Percentiles rank a stretch among this genome's conserved stretches.
These are phyloP conservation scores for Boletus semigastroideus DNA, from an alignment of 1,284 basidiomycete species.

Conservation along the genomic window DNA sequence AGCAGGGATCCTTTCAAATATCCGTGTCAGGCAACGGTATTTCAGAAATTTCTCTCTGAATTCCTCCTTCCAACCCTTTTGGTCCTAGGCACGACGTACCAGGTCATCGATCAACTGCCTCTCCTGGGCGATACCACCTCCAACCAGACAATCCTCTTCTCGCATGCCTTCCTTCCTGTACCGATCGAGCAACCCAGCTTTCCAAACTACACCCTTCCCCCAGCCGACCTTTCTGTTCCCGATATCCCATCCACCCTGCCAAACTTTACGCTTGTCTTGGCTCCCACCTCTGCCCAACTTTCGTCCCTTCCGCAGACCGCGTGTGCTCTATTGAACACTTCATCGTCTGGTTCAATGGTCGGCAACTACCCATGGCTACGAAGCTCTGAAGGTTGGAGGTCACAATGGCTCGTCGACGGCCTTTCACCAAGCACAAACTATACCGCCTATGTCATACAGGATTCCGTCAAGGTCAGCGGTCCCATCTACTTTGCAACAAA, in stretches of 20 bases:
- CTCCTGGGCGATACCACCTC: conserved; percentile 77
- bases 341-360: conserved; percentile 36
- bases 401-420: conserved; percentile 61
- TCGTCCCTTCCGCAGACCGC: conserved; percentile 55
- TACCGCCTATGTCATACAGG: conserved; percentile 60
- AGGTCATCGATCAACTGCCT: conserved; percentile 45
- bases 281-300: conserved; percentile 43
- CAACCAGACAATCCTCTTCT: conserved; percentile 76
- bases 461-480: conserved; percentile 52
- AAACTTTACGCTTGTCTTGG: conserved; percentile 57
- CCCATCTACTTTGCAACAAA: conserved; percentile 72
- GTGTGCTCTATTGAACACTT: conserved; percentile 48
- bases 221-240: conserved; percentile 53
- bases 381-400: conserved; percentile 58
- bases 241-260: conserved; percentile 39
- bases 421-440: conserved; percentile 68
- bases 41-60: conserved; percentile 11
- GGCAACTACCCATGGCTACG: conserved; percentile 55
- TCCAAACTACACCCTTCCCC: conserved; percentile 80
- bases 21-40: conserved; percentile 55
- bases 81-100: conserved; percentile 38
- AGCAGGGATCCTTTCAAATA: conserved; percentile 51
- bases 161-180: conserved; percentile 51
- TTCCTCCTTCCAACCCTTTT: conserved; percentile 3
- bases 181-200: conserved; percentile 49